Evolutionary conservation across 805 yeast species (phyloP), one percentile per base, ranked within the genome.

Genomic region (Sugiyamaella qingdaonensis): DNA sequence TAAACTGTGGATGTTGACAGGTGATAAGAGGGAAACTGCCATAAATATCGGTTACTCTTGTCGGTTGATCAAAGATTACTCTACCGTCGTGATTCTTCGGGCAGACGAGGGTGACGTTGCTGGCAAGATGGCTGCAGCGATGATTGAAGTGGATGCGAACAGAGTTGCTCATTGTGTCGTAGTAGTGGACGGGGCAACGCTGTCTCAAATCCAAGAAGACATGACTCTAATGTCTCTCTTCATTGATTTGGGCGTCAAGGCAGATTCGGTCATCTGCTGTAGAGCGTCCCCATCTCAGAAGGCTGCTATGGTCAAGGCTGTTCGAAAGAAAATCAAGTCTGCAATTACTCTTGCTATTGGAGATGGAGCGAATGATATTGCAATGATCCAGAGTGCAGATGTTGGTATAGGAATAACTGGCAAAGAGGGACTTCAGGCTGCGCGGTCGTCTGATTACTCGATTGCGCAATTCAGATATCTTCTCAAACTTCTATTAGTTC

Each of bases 281-380:
- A 82, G 99, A 58, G 98, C 98, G 0, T 86, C 96, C 7, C 99
- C 99, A 0, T 84, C 97, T 0, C 99, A 94, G 68, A 94, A 94
- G 71, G 97, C 98, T 0, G 74, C 79, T 29, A 84, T 94, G 88
- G 98, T 94, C 1, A 69, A 81, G 27, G 77, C 83, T 33, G 89
- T 95, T n/a, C 77, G 98, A 49, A 73, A 77, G n/a, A 72, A 84
- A 53, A 78, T 85, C 61, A 82, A 77, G 48, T 71, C 71, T 1
- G 78, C 87, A 39, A 97, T 94, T 4, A 89, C 97, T 0, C 75
- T 94, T 56, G 99, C 99, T 0, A 87, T 94, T 65, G 99, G 99
- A 7, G 99, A 94, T 71, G 99, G 99, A 58, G 99, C 99, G 1
- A 94, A 94, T 66, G 99, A 94, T 69, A 91, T 94, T 66, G 98